These are phyloP conservation scores for Diphasiastrum complanatum DNA, from an alignment of 83 land plant species.

Conservation along the genomic window DNA sequence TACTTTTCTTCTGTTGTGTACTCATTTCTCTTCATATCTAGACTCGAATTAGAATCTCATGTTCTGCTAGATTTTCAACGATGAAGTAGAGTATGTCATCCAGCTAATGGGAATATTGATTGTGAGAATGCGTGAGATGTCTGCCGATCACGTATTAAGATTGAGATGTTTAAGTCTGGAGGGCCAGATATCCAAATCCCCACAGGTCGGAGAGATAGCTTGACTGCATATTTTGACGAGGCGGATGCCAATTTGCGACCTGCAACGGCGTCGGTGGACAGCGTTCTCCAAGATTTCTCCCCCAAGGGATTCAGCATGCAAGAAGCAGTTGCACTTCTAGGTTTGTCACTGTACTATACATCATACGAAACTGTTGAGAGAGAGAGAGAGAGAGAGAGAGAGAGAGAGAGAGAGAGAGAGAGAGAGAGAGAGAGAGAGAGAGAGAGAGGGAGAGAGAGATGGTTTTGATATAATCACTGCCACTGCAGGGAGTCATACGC, in stretches of 20 bases:
- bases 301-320: not conserved
- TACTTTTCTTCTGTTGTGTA: not conserved
- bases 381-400: not conserved
- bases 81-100: too few relatives aligned
- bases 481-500: too few relatives aligned
- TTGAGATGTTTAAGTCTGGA: not conserved
- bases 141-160: not conserved
- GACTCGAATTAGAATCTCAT: not conserved
- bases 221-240: not conserved
- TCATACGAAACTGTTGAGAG: not conserved
- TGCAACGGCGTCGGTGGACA: not conserved
- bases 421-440: not conserved
- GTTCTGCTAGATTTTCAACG: too few relatives aligned
- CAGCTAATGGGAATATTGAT: not conserved
- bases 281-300: not conserved
- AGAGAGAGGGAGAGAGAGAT: not conserved
- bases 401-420: not conserved
- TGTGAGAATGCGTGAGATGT: not conserved
- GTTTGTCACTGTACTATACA: not conserved
- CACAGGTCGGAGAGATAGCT: constrained; percentile 6
- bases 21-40: not conserved
- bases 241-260: not conserved
- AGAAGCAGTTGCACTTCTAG: not conserved
- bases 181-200: not conserved
- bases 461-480: too few relatives aligned